Percentiles rank a stretch among this genome's conserved stretches.
Evolutionary conservation across 1,284 basidiomycete species (phyloP).

Genomic region (Coniferiporia weirii): DNA sequence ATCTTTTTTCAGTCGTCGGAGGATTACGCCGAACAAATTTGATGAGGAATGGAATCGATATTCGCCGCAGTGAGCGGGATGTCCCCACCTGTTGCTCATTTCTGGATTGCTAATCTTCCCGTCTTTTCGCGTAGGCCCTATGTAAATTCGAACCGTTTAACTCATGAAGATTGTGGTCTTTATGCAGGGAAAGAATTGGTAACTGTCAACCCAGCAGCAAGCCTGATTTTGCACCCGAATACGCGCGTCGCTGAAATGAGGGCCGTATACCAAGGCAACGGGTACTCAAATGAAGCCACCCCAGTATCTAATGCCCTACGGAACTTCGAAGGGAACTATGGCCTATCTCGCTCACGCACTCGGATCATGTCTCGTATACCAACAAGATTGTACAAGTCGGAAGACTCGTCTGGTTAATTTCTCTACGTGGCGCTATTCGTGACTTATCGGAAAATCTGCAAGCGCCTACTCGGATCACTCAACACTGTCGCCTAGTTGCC

Average conservation of each 20-base stretch:
- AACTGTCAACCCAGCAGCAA: too few relatives aligned
- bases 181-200: too few relatives aligned
- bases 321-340: neutral
- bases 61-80: neutral
- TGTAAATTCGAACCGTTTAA: too few relatives aligned
- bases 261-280: neutral
- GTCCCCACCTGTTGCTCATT: neutral
- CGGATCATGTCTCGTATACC: neutral
- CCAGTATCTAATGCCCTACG: neutral
- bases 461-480: neutral
- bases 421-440: neutral
- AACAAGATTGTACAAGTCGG: neutral
- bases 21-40: neutral
- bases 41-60: neutral
- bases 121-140: too few relatives aligned
- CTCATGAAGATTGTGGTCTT: too few relatives aligned
- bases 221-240: too few relatives aligned
- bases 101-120: too few relatives aligned
- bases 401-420: neutral
- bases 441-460: neutral
- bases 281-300: neutral
- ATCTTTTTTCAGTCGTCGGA: neutral
- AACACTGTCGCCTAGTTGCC: neutral
- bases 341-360: neutral
- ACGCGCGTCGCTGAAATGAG: neutral